Evolutionary conservation across 116 monocot genomes (phyloP), one percentile per base, ranked within the genome.

Genomic region (Phalaenopsis hybrid): DNA sequence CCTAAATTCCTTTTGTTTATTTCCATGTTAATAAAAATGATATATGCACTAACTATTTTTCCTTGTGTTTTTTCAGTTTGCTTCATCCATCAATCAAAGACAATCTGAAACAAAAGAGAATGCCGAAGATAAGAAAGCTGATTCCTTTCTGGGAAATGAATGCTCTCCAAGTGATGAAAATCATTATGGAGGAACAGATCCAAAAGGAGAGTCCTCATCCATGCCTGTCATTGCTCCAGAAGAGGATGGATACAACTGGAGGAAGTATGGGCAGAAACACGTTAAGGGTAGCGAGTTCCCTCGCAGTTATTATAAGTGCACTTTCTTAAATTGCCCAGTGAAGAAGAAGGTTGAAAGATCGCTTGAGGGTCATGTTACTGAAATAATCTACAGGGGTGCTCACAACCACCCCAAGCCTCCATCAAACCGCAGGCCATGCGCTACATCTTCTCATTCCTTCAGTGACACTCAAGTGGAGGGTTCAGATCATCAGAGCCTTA

Each of bases 291-390:
- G 93, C 78, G 93, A 93, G 77, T 86, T 73, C 74, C 87, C 91
- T 6, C 77, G 92, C 18, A 92, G 95, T 79, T 95, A 95, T 79
- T 92, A 90, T 79, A 92, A 92, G 69, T 95, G 95, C 79, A 95
- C 95, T 16, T 74, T 88, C 28, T 80, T 87, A 44, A 88, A 86
- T 61, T 95, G 95, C 52, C 86, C 44, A 1, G 93, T 91, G 52
- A 95, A 91, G 79, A 93, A 92, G 79, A 89, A 88, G 37, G 93
- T 95, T 7, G 95, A 95, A 80, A 83, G 88, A 8, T 81, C 85
- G 12, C 88, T 84, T 17, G 89, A 92, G 31, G 89, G 91, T 9
- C 87, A 85, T 15, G 69, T 91, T 18, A 87, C 85, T 0, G 88
- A 92, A 83, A 95, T 95, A 55, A 85, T 93, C 46, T 95, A 92